Evolutionary conservation across 1,139 yeast species (phyloP).

Genomic region (Yamadazyma membranifaciens): DNA sequence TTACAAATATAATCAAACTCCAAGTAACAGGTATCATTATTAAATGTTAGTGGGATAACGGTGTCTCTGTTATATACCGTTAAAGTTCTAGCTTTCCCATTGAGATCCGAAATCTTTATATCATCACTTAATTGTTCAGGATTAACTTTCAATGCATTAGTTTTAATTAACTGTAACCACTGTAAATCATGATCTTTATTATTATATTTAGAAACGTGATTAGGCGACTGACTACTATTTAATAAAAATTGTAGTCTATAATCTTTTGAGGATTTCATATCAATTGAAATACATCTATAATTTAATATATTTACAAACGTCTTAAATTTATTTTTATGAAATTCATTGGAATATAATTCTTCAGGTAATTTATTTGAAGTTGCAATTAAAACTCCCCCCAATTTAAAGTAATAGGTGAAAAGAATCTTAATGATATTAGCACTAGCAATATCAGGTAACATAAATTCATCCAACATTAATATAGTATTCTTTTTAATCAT

Average conservation of each 20-base stretch:
- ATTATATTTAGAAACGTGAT: conserved; percentile 30
- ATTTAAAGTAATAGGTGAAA: conserved; percentile 65
- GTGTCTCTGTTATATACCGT: conserved; percentile 57
- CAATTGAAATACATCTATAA: conserved; percentile 60
- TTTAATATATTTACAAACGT: conserved; percentile 57
- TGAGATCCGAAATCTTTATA: conserved; percentile 12
- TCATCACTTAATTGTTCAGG: conserved; percentile 16
- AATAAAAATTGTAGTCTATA: conserved; percentile 46
- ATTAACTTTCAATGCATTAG: conserved; percentile 18
- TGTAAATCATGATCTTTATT: conserved; percentile 23
- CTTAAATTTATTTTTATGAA: conserved; percentile 57
- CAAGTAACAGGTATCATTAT: conserved; percentile 43
- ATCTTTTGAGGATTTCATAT: conserved; percentile 59
- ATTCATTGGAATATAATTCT: conserved; percentile 63
- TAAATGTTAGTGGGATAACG: conserved; percentile 42
- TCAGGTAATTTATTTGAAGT: conserved; percentile 73
- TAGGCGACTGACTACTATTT: conserved; percentile 14
- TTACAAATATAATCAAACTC: conserved; percentile 58
- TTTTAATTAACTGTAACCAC: conserved; percentile 37
- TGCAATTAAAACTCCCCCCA: conserved; percentile 74
- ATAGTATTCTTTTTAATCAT: conserved; percentile 61
- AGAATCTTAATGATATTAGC: conserved; percentile 66
- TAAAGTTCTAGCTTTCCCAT: conserved; percentile 31
- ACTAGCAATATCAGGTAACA: conserved; percentile 71
- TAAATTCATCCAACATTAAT: conserved; percentile 67